Evolutionary conservation across 2,329 filamentous ascomycete species (phyloP), one percentile per base, ranked within the genome.

Genomic region (Hirsutella minnesotensis): DNA sequence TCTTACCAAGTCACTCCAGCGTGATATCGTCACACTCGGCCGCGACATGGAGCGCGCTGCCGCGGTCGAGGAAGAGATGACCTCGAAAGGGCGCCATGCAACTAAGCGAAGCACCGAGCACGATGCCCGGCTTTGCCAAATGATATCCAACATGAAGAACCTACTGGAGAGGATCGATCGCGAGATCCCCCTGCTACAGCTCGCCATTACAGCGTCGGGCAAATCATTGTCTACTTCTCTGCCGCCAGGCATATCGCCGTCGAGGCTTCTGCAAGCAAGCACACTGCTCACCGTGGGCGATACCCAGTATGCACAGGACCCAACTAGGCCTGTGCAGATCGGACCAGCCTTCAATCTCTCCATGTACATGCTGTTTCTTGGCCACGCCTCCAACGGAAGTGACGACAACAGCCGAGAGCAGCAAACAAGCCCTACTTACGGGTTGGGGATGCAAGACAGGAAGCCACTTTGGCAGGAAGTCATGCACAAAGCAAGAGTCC

Each of bases 191-290:
- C 69, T 95, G 3, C 83, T 98, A 58, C 95, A 92, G 53, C 72
- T 98, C 22, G 92, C 92, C 43, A 94, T 98, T 50, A 92, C 87
- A 2, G 90, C 89, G 1, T 95, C 90, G 1, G 92, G 92, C 0
- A 88, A 90, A 44, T 94, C 79, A 45, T 69, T 96, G 24, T 87
- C 86, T 0, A 85, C 85, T 0, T 81, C 79, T 3, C 68, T 95
- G 22, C 86, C 88, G 0, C 71, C 83, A 2, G 83, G 83, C 9
- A 85, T 96, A 37, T 96, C 90, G 1, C 90, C 90, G 1, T 95
- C 90, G 4, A 77, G 92, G 34, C 67, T 98, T 35, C 67, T 96
- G 31, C 92, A 98, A 62, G 89, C 92, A 16, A 96, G 90, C 56
- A 92, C 88, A 4, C 83, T 95, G 49, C 70, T 96, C 39, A 94